Conservation (phyloP, 768 basidiomycete species). For the Boletus bicolor region DNA sequence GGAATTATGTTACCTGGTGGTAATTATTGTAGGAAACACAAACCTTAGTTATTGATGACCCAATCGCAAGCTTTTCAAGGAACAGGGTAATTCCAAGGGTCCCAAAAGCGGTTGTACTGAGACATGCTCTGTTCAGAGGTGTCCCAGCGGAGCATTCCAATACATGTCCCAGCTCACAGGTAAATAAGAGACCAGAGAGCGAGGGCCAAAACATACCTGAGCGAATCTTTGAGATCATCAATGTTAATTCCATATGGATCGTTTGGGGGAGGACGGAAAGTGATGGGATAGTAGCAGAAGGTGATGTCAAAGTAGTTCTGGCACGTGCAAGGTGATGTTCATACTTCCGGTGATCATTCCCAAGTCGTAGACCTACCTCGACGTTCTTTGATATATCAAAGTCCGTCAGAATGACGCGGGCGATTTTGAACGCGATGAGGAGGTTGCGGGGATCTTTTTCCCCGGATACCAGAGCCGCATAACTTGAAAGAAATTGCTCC, state of each 20-base stretch:
- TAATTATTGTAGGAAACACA: neutral
- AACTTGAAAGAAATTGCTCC: conserved; percentile 68
- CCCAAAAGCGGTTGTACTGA: conserved; percentile 80
- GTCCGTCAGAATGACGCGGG: conserved; percentile 80
- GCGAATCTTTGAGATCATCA: conserved; percentile 73
- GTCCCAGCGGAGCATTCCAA: neutral
- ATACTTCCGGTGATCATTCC: neutral
- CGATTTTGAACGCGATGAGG: conserved; percentile 84
- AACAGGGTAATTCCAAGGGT: conserved; percentile 83
- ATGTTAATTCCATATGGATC: conserved; percentile 91
- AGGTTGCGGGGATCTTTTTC: conserved; percentile 98
- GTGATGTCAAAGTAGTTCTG: conserved; percentile 92
- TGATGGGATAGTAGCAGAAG: conserved; percentile 98
- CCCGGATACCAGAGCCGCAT: conserved; percentile 80
- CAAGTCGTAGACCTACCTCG: conserved; percentile 56
- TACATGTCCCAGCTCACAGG: neutral
- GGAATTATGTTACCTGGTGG: neutral
- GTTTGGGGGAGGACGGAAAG: conserved; percentile 89
- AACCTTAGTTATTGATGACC: conserved; percentile 81
- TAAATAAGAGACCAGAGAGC: neutral
- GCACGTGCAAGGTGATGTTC: neutral
- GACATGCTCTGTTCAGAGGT: conserved; percentile 49
- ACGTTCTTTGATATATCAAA: conserved; percentile 74
- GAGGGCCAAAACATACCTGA: conserved; percentile 47
- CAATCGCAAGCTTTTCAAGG: conserved; percentile 85